Evolutionary conservation across 2,329 filamentous ascomycete species (phyloP).

Genomic region (Fusarium kyushuense): DNA sequence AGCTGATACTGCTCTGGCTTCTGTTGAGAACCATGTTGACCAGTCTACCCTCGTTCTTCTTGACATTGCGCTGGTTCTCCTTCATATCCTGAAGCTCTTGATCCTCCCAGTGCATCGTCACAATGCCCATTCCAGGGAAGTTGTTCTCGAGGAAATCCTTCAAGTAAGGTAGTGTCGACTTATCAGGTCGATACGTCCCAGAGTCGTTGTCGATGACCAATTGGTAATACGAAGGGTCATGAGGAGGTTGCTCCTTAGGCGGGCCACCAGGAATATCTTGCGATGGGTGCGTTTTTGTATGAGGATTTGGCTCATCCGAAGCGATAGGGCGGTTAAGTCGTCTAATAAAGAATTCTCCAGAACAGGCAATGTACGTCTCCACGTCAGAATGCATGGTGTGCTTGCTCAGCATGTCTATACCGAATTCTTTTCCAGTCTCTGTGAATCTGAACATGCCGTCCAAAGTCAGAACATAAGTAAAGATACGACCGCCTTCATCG

Average conservation of each 20-base stretch:
- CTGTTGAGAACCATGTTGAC: slow-evolving; percentile 69
- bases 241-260: slow-evolving; percentile 57
- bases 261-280: slow-evolving; percentile 61
- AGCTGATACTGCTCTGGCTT: slow-evolving; percentile 65
- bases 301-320: slow-evolving; percentile 57
- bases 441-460: slow-evolving; percentile 91
- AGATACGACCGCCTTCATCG: slow-evolving; percentile 86
- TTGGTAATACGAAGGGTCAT: slow-evolving; percentile 74
- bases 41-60: slow-evolving; percentile 71
- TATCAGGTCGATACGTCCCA: slow-evolving; percentile 91
- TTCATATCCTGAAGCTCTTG: slow-evolving; percentile 81
- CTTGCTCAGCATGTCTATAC: slow-evolving; percentile 91
- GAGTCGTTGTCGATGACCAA: slow-evolving; percentile 95
- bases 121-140: slow-evolving; percentile 81
- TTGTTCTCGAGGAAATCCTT: slow-evolving; percentile 77
- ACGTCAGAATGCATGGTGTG: slow-evolving; percentile 98
- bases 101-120: slow-evolving; percentile 82
- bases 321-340: slow-evolving; percentile 67
- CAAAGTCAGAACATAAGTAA: slow-evolving; percentile 91
- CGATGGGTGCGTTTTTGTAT: slow-evolving; percentile 63
- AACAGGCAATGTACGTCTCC: slow-evolving; percentile 89
- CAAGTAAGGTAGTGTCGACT: slow-evolving; percentile 77
- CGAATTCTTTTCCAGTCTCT: slow-evolving; percentile 95
- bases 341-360: slow-evolving; percentile 92
- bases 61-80: slow-evolving; percentile 76